These are phyloP conservation scores for Ophiostoma quercus DNA, from an alignment of 2,329 filamentous ascomycete genomes.

Conservation along the genomic window DNA sequence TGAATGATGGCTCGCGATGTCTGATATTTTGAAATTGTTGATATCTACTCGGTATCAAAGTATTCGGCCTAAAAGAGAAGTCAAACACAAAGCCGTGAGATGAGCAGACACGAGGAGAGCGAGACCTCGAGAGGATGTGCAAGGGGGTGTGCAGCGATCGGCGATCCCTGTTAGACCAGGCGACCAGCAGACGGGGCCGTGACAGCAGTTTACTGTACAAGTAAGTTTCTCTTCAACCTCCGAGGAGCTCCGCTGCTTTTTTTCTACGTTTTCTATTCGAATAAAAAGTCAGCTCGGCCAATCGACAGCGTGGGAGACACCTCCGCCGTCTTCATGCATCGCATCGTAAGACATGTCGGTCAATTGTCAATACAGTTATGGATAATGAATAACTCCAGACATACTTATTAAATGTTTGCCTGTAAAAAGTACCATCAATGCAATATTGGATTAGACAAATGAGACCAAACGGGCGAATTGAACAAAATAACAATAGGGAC, in stretches of 20 bases:
- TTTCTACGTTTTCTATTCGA: too few relatives aligned
- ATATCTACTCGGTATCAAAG: neutral
- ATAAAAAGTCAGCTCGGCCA: neutral
- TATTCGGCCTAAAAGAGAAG: neutral
- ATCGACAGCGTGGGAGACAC: neutral
- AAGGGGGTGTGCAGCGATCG: conserved; percentile 3
- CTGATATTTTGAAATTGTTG: neutral
- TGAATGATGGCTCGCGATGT: neutral
- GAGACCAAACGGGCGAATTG: too few relatives aligned
- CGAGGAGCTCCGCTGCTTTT: too few relatives aligned
- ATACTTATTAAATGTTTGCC: too few relatives aligned
- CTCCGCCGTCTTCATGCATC: neutral
- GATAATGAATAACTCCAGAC: too few relatives aligned
- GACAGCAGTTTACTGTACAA: neutral
- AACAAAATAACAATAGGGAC: too few relatives aligned
- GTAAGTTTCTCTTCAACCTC: too few relatives aligned
- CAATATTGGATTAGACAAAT: neutral
- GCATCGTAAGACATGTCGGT: too few relatives aligned
- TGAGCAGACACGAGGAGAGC: neutral
- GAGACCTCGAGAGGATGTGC: neutral
- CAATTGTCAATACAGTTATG: too few relatives aligned
- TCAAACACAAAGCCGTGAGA: neutral
- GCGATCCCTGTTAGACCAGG: neutral
- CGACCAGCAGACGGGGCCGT: neutral
- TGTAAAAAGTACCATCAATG: neutral